A percentile compares a stretch with the other conserved stretches of the same genome.
Evolutionary conservation across 148 eudicot species (phyloP).

Genomic region (Arbutus unedo): DNA sequence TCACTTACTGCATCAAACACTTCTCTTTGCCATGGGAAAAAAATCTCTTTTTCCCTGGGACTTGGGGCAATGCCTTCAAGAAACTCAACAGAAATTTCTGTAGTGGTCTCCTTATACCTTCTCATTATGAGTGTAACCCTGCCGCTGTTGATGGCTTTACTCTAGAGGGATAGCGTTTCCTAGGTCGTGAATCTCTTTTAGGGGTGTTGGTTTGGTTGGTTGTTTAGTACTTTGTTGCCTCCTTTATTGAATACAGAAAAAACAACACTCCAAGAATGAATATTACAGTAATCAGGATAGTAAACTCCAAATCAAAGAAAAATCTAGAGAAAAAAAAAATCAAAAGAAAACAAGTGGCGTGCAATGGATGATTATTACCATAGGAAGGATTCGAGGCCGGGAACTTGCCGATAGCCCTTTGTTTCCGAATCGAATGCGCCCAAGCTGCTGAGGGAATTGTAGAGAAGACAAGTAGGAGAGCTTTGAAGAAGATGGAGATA

Average conservation of each 20-base stretch:
- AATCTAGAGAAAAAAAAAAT: not conserved
- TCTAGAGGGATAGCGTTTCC: not conserved
- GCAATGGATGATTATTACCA: conserved; percentile 22
- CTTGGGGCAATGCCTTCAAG: not conserved
- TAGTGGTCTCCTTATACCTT: not conserved
- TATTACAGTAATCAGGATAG: not conserved
- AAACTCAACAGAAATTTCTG: not conserved
- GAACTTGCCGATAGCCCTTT: conserved; percentile 19
- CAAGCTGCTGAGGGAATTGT: conserved; percentile 12
- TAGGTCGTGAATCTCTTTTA: not conserved
- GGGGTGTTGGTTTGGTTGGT: not conserved
- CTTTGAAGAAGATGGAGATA: conserved; percentile 13
- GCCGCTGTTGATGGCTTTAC: not conserved
- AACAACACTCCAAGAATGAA: not conserved
- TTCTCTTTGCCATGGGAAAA: not conserved
- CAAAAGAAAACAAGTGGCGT: not conserved
- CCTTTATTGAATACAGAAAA: not conserved
- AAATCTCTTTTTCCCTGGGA: not conserved
- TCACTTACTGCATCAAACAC: not conserved
- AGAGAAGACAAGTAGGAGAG: conserved; percentile 5
- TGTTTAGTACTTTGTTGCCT: not conserved
- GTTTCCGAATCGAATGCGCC: conserved; percentile 7
- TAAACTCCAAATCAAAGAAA: not conserved
- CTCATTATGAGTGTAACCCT: not conserved
- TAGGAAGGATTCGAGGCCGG: conserved; percentile 21